Base-by-base conservation (phyloP, 1,284 basidiomycete species). In the Moesziomyces sp. region DNA sequence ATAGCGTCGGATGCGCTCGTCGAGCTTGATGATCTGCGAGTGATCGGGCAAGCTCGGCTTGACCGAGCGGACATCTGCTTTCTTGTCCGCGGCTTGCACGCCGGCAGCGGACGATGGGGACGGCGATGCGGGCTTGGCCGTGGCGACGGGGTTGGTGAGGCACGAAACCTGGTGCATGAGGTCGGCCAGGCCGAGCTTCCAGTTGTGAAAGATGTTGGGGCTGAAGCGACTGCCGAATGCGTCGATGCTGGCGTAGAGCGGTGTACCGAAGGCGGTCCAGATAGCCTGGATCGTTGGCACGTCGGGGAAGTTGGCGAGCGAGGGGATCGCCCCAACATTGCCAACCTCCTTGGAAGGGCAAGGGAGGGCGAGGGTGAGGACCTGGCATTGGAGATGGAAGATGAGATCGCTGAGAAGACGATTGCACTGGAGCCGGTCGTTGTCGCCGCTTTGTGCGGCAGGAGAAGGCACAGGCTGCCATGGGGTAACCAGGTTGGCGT, bases 181-280 rank as follows among this genome's bases (percentile, higher is more conserved):
- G 44, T 65, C 63, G 47, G 63, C 63, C 16, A 65, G 52, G 18
- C 63, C 63, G 1, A 65, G 63, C 52, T 65, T 65, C 63, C 63
- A 65, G 14, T 65, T 65, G 44, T 65, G 63, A 45, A 65, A 65
- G 44, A 65, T 55, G 40, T 65, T 65, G 35, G 63, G 63, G 48
- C 63, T 65, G 63, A 58, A 65, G 23, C 63, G 52, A 30, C 47
- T 58, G 47, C 63, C 63, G 23, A 59, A 65, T 0, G 63, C 47
- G 35, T 65, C 63, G 8, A 58, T 38, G 43, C 63, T 54, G 19
- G 63, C n/a, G n/a, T 65, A 65, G 28, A 59, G 57, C 8, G 63
- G 63, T 8, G 52, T 59, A 14, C 63, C 56, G 13, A 51, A 58
- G 1, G 63, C 52, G 19, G 52, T 44, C 63, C 63, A 65, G 30